These are phyloP conservation scores for Codiaeum variegatum DNA, from an alignment of 441 rosid genomes.

Conservation along the genomic window DNA sequence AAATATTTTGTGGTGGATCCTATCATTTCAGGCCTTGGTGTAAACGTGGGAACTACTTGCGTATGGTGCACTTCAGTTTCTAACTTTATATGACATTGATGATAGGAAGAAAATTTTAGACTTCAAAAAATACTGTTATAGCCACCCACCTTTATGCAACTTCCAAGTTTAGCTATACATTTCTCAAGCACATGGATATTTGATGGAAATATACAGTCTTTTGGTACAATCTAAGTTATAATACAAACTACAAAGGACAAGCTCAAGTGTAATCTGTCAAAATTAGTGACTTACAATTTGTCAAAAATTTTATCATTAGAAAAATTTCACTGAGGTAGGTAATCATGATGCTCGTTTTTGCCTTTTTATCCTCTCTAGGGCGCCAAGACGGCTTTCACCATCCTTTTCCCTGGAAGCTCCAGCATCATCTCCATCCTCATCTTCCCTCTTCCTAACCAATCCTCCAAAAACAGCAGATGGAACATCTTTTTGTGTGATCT, in stretches of 20 bases:
- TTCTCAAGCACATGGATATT: no score
- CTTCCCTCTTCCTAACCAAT: constrained; percentile 65
- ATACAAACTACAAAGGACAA: not conserved
- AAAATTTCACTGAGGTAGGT: not conserved
- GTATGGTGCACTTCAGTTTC: no score
- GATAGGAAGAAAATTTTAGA: no score
- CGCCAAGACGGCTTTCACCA: constrained; percentile 61
- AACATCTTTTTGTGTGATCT: constrained; percentile 78
- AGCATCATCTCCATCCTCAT: constrained; percentile 24
- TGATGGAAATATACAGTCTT: not conserved
- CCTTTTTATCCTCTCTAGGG: constrained; percentile 81
- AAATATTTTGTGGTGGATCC: no score
- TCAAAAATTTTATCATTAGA: constrained; percentile 5
- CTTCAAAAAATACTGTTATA: no score
- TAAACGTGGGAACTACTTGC: not conserved
- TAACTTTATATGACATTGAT: no score
- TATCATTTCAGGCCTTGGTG: not conserved
- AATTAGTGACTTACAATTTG: not conserved
- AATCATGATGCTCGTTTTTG: constrained; percentile 38
- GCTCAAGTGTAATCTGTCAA: not conserved
- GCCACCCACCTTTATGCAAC: no score
- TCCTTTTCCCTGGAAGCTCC: constrained; percentile 37
- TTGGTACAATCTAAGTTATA: not conserved
- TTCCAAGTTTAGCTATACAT: no score
- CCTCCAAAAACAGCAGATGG: constrained; percentile 88